Evolutionary conservation across 148 eudicot species (phyloP).

Genomic region (Rhododendron mucronatum): DNA sequence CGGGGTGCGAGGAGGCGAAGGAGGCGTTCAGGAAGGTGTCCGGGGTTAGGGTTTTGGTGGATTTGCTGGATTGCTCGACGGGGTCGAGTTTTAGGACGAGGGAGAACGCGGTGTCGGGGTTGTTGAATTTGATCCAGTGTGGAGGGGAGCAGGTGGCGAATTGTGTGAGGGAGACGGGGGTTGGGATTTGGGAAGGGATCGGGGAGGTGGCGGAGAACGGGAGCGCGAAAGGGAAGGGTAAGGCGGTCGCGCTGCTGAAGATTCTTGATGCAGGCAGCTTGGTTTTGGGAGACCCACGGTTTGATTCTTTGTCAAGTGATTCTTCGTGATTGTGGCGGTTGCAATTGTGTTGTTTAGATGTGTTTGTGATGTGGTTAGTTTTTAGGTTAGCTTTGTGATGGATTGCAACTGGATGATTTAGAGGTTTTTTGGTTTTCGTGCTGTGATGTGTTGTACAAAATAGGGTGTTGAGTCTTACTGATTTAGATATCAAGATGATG

Average conservation of each 20-base stretch:
- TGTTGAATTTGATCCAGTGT: slow-evolving; percentile 68
- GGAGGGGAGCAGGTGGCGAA: slow-evolving; percentile 47
- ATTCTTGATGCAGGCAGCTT: slow-evolving; percentile 35
- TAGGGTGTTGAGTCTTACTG: background rate
- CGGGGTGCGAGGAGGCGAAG: slow-evolving; percentile 52
- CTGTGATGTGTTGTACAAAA: slow-evolving; percentile 5
- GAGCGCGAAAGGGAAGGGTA: slow-evolving; percentile 58
- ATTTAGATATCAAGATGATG: background rate
- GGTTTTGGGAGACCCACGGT: background rate
- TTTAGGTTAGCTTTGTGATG: background rate
- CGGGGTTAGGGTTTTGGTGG: slow-evolving; percentile 57
- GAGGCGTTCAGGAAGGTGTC: slow-evolving; percentile 48
- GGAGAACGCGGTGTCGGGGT: slow-evolving; percentile 49
- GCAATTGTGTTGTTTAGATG: background rate
- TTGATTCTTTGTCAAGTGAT: slow-evolving; percentile 10
- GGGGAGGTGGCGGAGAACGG: slow-evolving; percentile 56
- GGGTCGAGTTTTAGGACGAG: slow-evolving; percentile 42
- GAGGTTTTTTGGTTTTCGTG: background rate
- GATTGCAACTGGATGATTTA: background rate
- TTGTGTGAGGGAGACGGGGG: slow-evolving; percentile 31
- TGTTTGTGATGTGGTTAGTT: background rate
- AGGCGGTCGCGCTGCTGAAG: slow-evolving; percentile 55
- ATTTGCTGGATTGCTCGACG: slow-evolving; percentile 52
- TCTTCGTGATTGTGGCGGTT: background rate
- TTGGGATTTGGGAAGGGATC: slow-evolving; percentile 51